phyloP scores from a whole-genome alignment of 257 asterid genomes.

The Nemophila menziesii region DNA sequence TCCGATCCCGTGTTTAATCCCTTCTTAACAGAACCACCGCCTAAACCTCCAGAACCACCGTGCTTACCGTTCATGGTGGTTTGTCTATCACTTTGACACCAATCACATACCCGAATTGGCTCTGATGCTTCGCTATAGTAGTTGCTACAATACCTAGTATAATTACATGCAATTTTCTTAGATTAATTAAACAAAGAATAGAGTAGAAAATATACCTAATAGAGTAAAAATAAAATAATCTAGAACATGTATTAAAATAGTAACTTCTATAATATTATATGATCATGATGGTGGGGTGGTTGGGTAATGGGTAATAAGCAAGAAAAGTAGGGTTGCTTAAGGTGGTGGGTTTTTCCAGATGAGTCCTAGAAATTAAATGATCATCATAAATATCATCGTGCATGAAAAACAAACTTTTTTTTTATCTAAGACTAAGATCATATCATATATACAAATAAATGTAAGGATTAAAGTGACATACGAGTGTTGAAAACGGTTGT shows the following conservation, averaged over 20 bases:
- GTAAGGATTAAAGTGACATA: constrained; percentile 17
- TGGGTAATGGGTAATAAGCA: background rate
- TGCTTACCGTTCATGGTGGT: constrained; percentile 19
- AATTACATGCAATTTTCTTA: background rate
- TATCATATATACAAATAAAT: background rate
- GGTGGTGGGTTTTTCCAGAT: background rate
- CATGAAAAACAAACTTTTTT: too few relatives aligned
- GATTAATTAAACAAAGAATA: background rate
- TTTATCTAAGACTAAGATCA: background rate
- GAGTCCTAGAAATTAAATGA: background rate
- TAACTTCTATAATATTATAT: too few relatives aligned
- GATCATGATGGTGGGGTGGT: background rate
- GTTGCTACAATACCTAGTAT: constrained; percentile 79
- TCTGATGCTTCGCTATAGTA: constrained; percentile 60
- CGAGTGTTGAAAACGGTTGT: constrained; percentile 91
- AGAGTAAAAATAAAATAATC: too few relatives aligned
- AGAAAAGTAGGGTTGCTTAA: background rate
- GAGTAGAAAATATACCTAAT: too few relatives aligned
- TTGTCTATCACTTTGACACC: constrained; percentile 74
- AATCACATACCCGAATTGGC: constrained; percentile 56
- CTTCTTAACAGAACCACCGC: constrained; percentile 1
- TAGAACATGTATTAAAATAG: background rate
- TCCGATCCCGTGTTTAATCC: constrained; percentile 23
- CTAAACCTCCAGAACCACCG: constrained; percentile 15
- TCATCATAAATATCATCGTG: background rate